Conservation (phyloP, 805 yeast genomes). For the Myxozyma geophila region DNA sequence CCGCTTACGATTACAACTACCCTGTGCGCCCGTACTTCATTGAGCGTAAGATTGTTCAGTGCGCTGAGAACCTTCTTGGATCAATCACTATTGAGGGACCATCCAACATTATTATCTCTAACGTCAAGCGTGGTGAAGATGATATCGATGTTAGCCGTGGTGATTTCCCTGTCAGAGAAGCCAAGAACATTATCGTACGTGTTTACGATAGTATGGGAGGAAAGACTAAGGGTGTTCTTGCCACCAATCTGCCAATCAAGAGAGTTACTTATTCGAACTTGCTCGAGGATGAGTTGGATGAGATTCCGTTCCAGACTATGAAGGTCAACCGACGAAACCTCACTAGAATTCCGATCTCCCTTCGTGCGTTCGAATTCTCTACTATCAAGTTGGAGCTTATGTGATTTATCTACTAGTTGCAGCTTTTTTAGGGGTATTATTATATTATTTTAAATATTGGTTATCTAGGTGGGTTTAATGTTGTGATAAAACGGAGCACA, state of each 20-base stretch:
- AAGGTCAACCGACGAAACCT: conserved; percentile 28
- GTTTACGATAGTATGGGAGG: conserved; percentile 92
- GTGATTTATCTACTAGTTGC: background rate
- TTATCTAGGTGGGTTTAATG: background rate
- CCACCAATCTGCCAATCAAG: conserved; percentile 55
- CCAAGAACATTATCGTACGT: conserved; percentile 67
- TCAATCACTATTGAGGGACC: conserved; percentile 54
- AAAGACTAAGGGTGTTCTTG: conserved; percentile 56
- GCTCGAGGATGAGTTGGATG: conserved; percentile 49
- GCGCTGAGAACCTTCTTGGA: conserved; percentile 42
- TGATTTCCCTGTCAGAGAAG: conserved; percentile 49
- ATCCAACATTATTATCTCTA: conserved; percentile 66
- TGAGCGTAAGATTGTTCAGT: conserved; percentile 27
- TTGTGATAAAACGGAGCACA: background rate
- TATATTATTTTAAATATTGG: background rate
- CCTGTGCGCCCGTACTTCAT: conserved; percentile 42
- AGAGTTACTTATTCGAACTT: conserved; percentile 56
- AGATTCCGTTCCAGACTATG: conserved; percentile 40
- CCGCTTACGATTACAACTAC: conserved; percentile 82
- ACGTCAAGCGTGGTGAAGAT: conserved; percentile 86
- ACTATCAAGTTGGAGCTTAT: conserved; percentile 55
- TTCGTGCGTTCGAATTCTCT: conserved; percentile 81
- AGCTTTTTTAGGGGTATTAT: background rate
- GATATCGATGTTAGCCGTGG: conserved; percentile 55
- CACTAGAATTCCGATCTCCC: conserved; percentile 49